A percentile compares a stretch with the other conserved stretches of the same genome.
These are phyloP conservation scores for Alternaria longipes DNA, from an alignment of 2,329 filamentous ascomycete genomes.

Conservation along the genomic window DNA sequence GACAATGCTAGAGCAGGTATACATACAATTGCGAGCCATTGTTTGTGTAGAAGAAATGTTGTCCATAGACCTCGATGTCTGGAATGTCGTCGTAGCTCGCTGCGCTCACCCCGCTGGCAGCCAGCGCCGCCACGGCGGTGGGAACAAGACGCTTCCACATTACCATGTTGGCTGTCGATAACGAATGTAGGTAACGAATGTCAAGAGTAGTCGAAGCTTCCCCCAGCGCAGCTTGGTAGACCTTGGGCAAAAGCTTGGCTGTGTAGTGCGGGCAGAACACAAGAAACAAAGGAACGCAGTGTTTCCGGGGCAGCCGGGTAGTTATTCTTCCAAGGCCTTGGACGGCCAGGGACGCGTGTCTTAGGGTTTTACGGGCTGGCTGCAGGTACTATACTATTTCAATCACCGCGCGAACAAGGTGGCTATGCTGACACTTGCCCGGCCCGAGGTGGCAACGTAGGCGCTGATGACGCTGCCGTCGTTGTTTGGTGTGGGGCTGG, in stretches of 20 bases:
- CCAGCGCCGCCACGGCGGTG: constrained; percentile 27
- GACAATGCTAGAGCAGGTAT: too few species aligned
- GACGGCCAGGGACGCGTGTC: not conserved
- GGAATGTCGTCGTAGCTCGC: constrained; percentile 47
- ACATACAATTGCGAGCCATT: constrained; percentile 73
- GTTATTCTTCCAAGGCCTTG: not conserved
- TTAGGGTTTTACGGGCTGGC: not conserved
- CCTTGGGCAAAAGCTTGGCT: constrained; percentile 17
- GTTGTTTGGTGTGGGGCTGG: constrained; percentile 8
- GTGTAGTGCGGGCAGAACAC: constrained; percentile 1
- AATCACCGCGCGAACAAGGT: not conserved
- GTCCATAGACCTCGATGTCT: constrained; percentile 62
- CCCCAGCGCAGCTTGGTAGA: constrained; percentile 22
- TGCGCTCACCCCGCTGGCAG: constrained; percentile 25
- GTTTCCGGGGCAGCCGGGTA: constrained; percentile 11
- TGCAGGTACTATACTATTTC: constrained; percentile 7
- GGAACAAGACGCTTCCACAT: constrained; percentile 25
- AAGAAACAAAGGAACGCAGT: constrained; percentile 1
- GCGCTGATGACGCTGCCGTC: constrained; percentile 8
- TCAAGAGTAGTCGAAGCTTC: constrained; percentile 17
- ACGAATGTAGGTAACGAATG: constrained; percentile 17
- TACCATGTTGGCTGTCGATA: constrained; percentile 4
- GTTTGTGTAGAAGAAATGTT: constrained; percentile 90
- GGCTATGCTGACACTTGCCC: constrained; percentile 7
- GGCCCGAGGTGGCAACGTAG: constrained; percentile 9